phyloP scores from a whole-genome alignment of 1,284 basidiomycete genomes.

The Cryptococcus floricola region DNA sequence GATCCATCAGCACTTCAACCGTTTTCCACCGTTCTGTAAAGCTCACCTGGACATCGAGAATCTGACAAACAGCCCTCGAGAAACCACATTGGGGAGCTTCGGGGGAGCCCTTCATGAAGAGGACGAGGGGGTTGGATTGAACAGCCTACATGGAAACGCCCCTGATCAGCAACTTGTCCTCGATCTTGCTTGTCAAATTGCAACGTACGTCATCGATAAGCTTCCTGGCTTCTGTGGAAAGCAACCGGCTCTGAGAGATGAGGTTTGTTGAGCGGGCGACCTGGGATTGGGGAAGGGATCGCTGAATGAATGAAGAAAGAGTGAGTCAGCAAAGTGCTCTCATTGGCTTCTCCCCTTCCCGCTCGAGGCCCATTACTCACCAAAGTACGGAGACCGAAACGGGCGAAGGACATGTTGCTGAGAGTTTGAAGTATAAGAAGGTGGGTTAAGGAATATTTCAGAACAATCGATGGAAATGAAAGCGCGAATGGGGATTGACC shows the following conservation, averaged over 20 bases:
- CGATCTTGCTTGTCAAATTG: neutral
- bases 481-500: neutral
- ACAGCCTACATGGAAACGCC: slow-evolving; percentile 55
- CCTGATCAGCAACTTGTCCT: too few species aligned
- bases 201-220: slow-evolving; percentile 51
- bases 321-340: slow-evolving; percentile 15
- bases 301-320: slow-evolving; percentile 19
- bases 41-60: slow-evolving; percentile 72
- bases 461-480: neutral
- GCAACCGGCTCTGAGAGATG: slow-evolving; percentile 42
- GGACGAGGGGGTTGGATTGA: slow-evolving; percentile 67
- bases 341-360: neutral
- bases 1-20: neutral
- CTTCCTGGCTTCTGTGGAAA: slow-evolving; percentile 51
- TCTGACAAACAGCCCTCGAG: slow-evolving; percentile 86
- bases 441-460: neutral
- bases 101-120: slow-evolving; percentile 90
- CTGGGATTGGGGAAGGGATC: slow-evolving; percentile 40
- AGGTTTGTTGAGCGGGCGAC: slow-evolving; percentile 30
- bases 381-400: slow-evolving; percentile 42
- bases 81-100: slow-evolving; percentile 76
- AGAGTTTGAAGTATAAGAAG: neutral
- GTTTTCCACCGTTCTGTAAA: neutral
- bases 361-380: slow-evolving; percentile 20
- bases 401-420: slow-evolving; percentile 40